Percentiles rank a stretch among this genome's conserved stretches.
Conservation (phyloP, 345 rosid species). For the Gossypium raimondii region DNA sequence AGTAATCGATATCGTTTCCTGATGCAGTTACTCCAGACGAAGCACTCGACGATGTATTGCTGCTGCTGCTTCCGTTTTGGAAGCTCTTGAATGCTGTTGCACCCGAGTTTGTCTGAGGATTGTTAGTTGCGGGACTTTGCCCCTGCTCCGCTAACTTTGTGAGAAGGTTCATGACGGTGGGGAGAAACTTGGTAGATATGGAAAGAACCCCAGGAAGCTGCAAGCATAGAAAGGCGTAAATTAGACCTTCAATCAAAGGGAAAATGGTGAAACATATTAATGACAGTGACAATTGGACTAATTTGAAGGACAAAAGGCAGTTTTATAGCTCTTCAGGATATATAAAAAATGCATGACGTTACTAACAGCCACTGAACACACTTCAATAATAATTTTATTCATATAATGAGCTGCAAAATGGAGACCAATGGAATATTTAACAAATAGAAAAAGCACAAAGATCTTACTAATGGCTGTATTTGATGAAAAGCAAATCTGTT, state of each 20-base stretch:
- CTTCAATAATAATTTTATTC: background rate
- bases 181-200: constrained; percentile 71
- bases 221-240: constrained; percentile 15
- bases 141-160: constrained; percentile 78
- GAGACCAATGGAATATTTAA: background rate
- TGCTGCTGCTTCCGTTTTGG: constrained; percentile 37
- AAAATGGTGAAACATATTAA: background rate
- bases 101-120: constrained; percentile 36
- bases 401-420: background rate
- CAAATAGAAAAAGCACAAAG: background rate
- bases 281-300: background rate
- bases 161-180: constrained; percentile 91
- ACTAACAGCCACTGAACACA: background rate
- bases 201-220: constrained; percentile 90
- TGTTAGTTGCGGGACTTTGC: constrained; percentile 39
- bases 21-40: constrained; percentile 44
- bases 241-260: background rate
- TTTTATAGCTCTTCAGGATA: background rate
- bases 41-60: constrained; percentile 38
- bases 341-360: no score
- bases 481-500: background rate
- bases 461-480: background rate
- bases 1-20: constrained; percentile 32
- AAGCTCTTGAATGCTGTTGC: constrained; percentile 26
- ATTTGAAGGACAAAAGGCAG: background rate